Evolutionary conservation across 1,139 yeast species (phyloP).

Genomic region (Debaryomycetaceae sp.): DNA sequence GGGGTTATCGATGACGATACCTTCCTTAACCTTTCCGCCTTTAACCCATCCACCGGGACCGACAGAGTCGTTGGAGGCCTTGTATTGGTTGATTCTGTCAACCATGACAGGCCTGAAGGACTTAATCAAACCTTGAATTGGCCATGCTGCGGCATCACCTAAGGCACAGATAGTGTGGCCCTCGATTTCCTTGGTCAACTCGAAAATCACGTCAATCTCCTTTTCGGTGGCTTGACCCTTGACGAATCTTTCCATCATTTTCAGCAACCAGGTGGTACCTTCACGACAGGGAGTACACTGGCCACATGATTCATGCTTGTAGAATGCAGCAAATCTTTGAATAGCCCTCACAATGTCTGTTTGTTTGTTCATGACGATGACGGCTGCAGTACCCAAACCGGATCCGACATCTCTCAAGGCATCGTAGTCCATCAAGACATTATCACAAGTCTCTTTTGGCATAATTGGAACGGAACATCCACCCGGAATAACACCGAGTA

Average conservation of each 20-base stretch:
- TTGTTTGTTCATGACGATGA: conserved; percentile 82
- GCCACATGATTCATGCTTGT: conserved; percentile 90
- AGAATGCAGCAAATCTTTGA: conserved; percentile 77
- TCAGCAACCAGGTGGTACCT: conserved; percentile 82
- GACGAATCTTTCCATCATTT: conserved; percentile 79
- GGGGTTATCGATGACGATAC: conserved; percentile 65
- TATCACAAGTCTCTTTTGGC: conserved; percentile 63
- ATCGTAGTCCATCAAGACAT: conserved; percentile 80
- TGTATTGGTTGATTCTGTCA: conserved; percentile 59
- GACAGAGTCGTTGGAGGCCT: conserved; percentile 31
- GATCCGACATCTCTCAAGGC: conserved; percentile 81
- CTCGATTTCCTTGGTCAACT: conserved; percentile 79
- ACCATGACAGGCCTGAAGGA: conserved; percentile 80
- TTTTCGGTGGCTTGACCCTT: conserved; percentile 74
- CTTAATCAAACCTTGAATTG: conserved; percentile 80
- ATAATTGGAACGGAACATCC: conserved; percentile 84
- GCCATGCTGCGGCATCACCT: conserved; percentile 95
- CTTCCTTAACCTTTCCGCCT: conserved; percentile 59
- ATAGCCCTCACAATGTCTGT: conserved; percentile 82
- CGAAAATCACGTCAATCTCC: conserved; percentile 80
- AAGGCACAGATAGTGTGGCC: conserved; percentile 90
- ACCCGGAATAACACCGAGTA: conserved; percentile 83
- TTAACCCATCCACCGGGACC: conserved; percentile 81
- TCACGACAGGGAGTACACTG: conserved; percentile 95
- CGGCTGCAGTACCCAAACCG: conserved; percentile 90